These are phyloP conservation scores for Castanopsis chinensis DNA, from an alignment of 306 rosid species.

Conservation along the genomic window DNA sequence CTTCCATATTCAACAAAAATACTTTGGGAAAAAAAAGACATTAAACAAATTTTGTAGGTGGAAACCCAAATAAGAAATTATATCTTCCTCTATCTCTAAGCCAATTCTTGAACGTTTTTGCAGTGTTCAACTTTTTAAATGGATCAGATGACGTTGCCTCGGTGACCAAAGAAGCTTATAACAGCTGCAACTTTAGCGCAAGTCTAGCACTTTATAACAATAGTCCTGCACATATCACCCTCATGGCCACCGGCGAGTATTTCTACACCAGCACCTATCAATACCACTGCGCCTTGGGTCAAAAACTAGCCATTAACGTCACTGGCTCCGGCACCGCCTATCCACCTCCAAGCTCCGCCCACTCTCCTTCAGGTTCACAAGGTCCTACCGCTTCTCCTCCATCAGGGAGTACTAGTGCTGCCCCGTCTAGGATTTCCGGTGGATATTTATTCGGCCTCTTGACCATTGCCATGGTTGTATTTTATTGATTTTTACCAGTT, in stretches of 20 bases:
- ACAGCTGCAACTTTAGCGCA: slow-evolving; percentile 39
- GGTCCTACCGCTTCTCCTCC: slow-evolving; percentile 33
- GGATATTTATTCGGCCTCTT: slow-evolving; percentile 21
- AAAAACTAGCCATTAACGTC: slow-evolving; percentile 54
- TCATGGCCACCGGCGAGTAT: slow-evolving; percentile 36
- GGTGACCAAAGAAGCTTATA: slow-evolving; percentile 43
- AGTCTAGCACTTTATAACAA: slow-evolving; percentile 13
- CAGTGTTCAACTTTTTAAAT: slow-evolving; percentile 47
- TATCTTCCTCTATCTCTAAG: not conserved
- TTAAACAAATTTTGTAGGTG: not conserved
- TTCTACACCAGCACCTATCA: slow-evolving; percentile 50
- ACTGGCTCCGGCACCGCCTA: slow-evolving; percentile 13
- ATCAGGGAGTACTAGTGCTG: slow-evolving; percentile 7
- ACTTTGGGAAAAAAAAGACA: not conserved
- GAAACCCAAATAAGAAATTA: not conserved
- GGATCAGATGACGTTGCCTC: slow-evolving; percentile 46
- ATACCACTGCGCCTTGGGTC: slow-evolving; percentile 41
- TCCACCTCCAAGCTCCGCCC: slow-evolving; percentile 10
- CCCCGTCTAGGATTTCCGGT: slow-evolving; percentile 14
- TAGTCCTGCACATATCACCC: slow-evolving; percentile 39
- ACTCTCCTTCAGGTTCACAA: slow-evolving; percentile 8
- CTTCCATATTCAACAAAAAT: too few relatives aligned
- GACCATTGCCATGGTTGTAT: slow-evolving; percentile 26
- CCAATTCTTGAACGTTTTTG: not conserved
- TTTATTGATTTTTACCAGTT: not conserved